phyloP scores from a whole-genome alignment of 108 stramenopile genomes.

The Discostella pseudostelligera region DNA sequence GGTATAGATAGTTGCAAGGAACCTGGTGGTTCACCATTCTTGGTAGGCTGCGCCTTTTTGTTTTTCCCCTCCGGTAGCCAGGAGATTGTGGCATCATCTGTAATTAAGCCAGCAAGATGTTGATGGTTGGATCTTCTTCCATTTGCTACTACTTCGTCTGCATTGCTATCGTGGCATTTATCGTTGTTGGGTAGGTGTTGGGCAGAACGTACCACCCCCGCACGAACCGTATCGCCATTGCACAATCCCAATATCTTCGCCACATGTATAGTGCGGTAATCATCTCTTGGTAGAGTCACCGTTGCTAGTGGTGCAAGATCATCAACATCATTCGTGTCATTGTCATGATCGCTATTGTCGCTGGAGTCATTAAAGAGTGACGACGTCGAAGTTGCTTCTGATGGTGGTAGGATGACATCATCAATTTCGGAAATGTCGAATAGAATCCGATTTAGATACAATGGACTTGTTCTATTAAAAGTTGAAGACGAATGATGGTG shows the following conservation, averaged over 20 bases:
- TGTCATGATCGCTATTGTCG: no score
- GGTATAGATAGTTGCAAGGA: conserved; percentile 52
- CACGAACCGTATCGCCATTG: conserved; percentile 75
- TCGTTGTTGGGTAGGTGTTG: neutral
- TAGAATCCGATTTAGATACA: conserved; percentile 69
- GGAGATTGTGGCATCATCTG: conserved; percentile 68
- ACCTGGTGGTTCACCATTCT: conserved; percentile 78
- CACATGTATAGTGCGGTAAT: conserved; percentile 83
- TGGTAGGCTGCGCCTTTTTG: conserved; percentile 70
- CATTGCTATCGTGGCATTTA: neutral
- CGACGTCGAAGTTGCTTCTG: no score
- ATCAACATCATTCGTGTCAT: neutral
- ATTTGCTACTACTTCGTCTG: neutral
- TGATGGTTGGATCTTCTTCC: neutral
- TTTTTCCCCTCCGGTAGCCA: conserved; percentile 84
- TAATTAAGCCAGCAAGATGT: conserved; percentile 49
- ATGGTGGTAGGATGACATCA: neutral
- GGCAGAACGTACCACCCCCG: conserved; percentile 56
- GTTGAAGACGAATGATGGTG: no score
- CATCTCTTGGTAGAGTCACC: conserved; percentile 62
- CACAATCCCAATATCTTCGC: conserved; percentile 68
- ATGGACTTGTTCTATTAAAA: conserved; percentile 3
- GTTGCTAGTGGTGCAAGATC: conserved; percentile 31
- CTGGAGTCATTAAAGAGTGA: no score
- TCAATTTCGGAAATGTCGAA: conserved; percentile 63